These are phyloP conservation scores for Cordia subcordata DNA, from an alignment of 257 asterid species.

Conservation along the genomic window DNA sequence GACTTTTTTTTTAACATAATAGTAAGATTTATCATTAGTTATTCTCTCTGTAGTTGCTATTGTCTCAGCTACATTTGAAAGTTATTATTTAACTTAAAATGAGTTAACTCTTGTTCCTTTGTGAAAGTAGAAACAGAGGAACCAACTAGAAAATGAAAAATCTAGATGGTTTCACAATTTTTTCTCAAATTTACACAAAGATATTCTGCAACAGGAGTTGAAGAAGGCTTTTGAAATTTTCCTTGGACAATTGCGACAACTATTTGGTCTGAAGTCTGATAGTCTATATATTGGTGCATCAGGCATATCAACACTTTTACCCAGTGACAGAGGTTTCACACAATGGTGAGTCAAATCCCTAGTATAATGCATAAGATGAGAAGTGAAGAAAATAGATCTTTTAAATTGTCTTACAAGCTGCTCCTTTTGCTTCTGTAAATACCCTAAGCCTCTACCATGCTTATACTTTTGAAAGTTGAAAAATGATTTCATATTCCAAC, in stretches of 20 bases:
- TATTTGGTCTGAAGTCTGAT: constrained; percentile 80
- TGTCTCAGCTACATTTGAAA: too few species aligned
- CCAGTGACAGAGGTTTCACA: constrained; percentile 86
- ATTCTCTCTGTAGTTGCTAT: too few species aligned
- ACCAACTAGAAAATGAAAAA: too few species aligned
- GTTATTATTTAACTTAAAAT: too few species aligned
- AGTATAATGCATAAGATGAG: constrained; percentile 8
- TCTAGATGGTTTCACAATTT: too few species aligned
- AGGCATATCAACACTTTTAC: constrained; percentile 43
- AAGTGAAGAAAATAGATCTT: constrained; percentile 3
- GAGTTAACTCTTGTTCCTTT: too few species aligned
- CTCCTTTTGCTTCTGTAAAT: background rate
- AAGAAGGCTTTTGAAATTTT: constrained; percentile 65
- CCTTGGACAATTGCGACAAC: constrained; percentile 85
- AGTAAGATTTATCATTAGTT: too few species aligned
- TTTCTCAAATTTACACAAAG: constrained; percentile 14
- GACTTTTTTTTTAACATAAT: too few species aligned
- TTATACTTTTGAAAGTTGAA: too few species aligned
- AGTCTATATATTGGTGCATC: constrained; percentile 49
- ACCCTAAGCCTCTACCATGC: too few species aligned
- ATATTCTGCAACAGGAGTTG: constrained; percentile 58
- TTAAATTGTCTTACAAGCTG: background rate
- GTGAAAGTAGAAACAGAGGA: too few species aligned
- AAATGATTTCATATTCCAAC: too few species aligned
- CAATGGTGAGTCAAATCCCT: constrained; percentile 59